Base-by-base conservation (phyloP, 805 yeast genomes). In the Starmera amethionina region DNA sequence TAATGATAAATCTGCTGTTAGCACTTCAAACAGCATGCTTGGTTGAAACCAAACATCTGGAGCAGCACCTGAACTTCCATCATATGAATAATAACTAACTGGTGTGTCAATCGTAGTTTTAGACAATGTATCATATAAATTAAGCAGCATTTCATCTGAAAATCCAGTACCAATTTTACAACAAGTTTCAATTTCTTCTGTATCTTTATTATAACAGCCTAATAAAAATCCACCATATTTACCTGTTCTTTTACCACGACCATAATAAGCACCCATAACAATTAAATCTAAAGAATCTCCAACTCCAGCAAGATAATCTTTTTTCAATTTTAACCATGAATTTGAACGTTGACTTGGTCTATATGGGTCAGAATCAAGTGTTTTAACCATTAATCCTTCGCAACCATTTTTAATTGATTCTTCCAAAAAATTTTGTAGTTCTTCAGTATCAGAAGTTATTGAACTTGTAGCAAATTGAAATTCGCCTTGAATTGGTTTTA, bases 161-260 rank as follows among this genome's bases (percentile, higher is more conserved):
- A 93, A 93, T 0, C 98, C 98, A 1, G 98, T 93, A 37, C 98
- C 98, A 41, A 94, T 89, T 59, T 93, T 93, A 65, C 98, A 93
- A 34, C 95, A 82, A 0, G 97, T 84, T 60, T 93, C 97, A 57
- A 75, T 87, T 53, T 89, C 97, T 18, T 94, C 97, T 0, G 87
- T 75, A 42, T 90, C 96, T 41, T 78, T 79, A 54, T 93, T 93
- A 56, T 87, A 90, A 28, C 94, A 82, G 0, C 95, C 97, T 38
- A 93, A 67, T 32, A 93, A 60, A 54, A 89, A 93, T 3, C 97
- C 98, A 39, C 98, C 98, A 58, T 90, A 93, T 45, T 82, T 73
- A 10, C 95, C 96, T 0, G 97, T 89, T 55, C 98, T 75, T 61
- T 90, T 93, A 35, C 98, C 98, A 43, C 79, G 78, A 16, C 98